Base-by-base conservation (phyloP, 768 basidiomycete species). In the Rossbeevera mucosa region DNA sequence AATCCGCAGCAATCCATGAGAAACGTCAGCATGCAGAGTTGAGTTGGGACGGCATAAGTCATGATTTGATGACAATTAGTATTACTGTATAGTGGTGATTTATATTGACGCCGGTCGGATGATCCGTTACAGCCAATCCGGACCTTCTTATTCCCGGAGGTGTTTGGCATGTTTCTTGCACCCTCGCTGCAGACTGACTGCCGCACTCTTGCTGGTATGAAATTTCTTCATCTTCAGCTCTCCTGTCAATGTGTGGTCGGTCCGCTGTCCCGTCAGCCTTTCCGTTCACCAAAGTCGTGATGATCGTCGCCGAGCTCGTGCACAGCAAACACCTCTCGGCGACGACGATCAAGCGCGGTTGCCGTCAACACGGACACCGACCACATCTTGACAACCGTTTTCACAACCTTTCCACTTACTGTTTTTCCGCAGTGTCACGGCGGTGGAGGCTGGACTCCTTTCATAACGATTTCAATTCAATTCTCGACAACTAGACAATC, bases 281-380 rank as follows among this genome's bases (percentile, higher is more conserved):
- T 51, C 47, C 52, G 40, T 51, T 54, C 25, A 30, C 44, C 47
- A 26, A 38, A 38, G 36, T 41, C n/a, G 49, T 45, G 50, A 59
- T 46, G 65, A 67, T 67, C 65, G 59, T 48, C 67, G 56, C 67
- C 65, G 59, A n/a, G 56, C 47, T 57, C 46, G 50, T 62, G 62
- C 68, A 71, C 68, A 69, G 69, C 65, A 69, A 56, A 49, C 49
- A 44, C 50, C 24, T 41, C 59, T 41, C 64, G 57, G 60, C 61
- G 69, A 71, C 61, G 69, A 71, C 65, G 62, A 69, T 69, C 68
- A 71, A 57, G 58, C 5, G 49, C 51, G 56, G 60, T 69, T 60
- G 67, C 65, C 56, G 59, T 53, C 47, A 36, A 54, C 61, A 52
- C 56, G 63, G 60, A 57, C 52, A 58, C 53, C 48, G 48, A 44